A percentile compares a stretch with the other conserved stretches of the same genome.
Evolutionary conservation across 176 grass and related monocot genomes (phyloP).

Genomic region (Oryza brachyantha): DNA sequence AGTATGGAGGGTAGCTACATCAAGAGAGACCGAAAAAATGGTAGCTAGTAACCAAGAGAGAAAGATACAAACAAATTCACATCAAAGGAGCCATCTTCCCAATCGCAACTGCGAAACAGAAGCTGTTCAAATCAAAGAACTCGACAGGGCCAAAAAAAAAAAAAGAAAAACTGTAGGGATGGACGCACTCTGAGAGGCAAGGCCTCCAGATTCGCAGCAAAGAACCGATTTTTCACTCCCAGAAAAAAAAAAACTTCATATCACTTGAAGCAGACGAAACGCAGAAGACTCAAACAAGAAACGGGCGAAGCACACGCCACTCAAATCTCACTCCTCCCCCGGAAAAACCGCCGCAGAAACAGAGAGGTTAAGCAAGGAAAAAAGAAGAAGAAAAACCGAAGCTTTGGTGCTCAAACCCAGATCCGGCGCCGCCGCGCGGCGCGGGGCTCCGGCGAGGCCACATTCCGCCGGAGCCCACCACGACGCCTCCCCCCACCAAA

Average conservation of each 20-base stretch:
- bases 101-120: not conserved
- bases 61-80: constrained; percentile 6
- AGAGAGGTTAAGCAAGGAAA: too few species aligned
- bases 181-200: too few species aligned
- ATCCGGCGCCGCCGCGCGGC: constrained; percentile 31
- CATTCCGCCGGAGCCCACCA: constrained; percentile 35
- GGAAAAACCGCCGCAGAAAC: not conserved
- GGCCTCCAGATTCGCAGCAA: constrained; percentile 4
- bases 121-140: constrained; percentile 7
- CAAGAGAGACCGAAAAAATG: constrained; percentile 19
- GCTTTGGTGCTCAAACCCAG: constrained; percentile 11
- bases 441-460: constrained; percentile 10
- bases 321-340: not conserved
- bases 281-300: not conserved
- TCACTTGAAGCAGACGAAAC: not conserved
- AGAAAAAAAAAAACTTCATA: too few species aligned
- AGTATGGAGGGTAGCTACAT: constrained; percentile 15
- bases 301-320: not conserved
- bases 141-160: not conserved
- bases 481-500: not conserved
- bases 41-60: not conserved
- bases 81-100: not conserved
- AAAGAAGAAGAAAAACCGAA: not conserved
- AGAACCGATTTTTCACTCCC: constrained; percentile 12
- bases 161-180: not conserved